Percentiles rank a stretch among this genome's conserved stretches.
phyloP scores from a whole-genome alignment of 495 filamentous ascomycete species.

The Penicillium subrubescens region DNA sequence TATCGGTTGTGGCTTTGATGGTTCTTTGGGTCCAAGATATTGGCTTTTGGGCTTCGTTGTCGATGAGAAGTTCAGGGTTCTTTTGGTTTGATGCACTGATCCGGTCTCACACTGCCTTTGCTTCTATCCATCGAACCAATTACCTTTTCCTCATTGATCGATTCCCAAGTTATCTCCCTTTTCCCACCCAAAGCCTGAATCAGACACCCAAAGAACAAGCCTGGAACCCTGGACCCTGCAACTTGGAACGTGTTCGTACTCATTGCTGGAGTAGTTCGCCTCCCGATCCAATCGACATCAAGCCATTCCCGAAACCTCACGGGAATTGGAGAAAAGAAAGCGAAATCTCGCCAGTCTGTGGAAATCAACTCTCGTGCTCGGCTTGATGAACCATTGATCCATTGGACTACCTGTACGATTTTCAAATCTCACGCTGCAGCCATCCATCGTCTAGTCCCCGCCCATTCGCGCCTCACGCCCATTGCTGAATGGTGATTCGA shows the following conservation, averaged over 20 bases:
- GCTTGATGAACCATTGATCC: constrained; percentile 28
- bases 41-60: background rate
- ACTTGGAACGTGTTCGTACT: constrained; percentile 32
- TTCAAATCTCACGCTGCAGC: constrained; percentile 39
- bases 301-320: constrained; percentile 30
- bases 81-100: constrained; percentile 33
- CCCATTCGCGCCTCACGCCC: constrained; percentile 19
- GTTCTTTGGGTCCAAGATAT: background rate
- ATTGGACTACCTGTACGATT: constrained; percentile 25
- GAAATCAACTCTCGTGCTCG: constrained; percentile 2
- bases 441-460: constrained; percentile 38
- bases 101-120: constrained; percentile 26
- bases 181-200: background rate
- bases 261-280: constrained; percentile 38
- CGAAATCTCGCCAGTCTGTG: constrained; percentile 31
- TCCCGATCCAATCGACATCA: constrained; percentile 23
- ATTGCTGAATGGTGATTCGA: constrained; percentile 43
- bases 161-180: background rate
- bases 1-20: background rate
- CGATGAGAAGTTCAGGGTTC: background rate
- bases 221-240: too few relatives aligned
- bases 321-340: constrained; percentile 20
- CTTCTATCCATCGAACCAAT: background rate
- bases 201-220: background rate
- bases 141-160: background rate